Base-by-base conservation (phyloP, 1,139 yeast species). In the Candida mesenterica region DNA sequence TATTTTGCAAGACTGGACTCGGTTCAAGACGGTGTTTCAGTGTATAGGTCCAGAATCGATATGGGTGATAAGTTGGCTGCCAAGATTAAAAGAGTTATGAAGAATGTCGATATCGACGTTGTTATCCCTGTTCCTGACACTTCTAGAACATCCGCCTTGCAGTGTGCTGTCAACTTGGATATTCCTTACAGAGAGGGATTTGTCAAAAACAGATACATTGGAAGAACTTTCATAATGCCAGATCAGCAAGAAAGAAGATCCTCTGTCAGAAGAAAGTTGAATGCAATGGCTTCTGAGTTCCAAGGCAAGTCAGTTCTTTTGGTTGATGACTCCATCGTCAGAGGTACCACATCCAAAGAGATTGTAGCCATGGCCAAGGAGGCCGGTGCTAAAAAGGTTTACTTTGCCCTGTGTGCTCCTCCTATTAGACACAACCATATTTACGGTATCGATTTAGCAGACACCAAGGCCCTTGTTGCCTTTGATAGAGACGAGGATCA, bases 71-170 rank as follows among this genome's bases (percentile, higher is more conserved):
- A 84, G 56, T 73, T 92, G 40, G 98, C 97, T 7, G 65, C 71
- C 34, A 84, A 81, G 54, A 84, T 94, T 44, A 60, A 70, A 36
- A 50, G 59, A 28, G 61, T 67, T n/a, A 72, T 82, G 45, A 48
- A 62, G 7, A 79, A 80, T 31, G 63, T 62, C 24, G 77, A 76
- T 42, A 83, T 92, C 41, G 99, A 92, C 53, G 98, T 90, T 30
- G 96, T 94, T 30, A 88, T 92, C 37, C 97, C 98, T 1, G 98
- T 92, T 6, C 99, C 99, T 8, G 99, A 92, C 59, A 94, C 98
- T 12, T 82, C 97, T 6, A 77, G 97, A 60, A 90, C 95, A 30
- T 82, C 96, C 20, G 98, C 98, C 1, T 66, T 90, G 44, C 95
- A 92, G 59, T 84, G 96, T 64, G 92, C 98, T 2, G 92, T 85